These are phyloP conservation scores for Candida yuanshanica DNA, from an alignment of 805 yeast species.

Conservation along the genomic window DNA sequence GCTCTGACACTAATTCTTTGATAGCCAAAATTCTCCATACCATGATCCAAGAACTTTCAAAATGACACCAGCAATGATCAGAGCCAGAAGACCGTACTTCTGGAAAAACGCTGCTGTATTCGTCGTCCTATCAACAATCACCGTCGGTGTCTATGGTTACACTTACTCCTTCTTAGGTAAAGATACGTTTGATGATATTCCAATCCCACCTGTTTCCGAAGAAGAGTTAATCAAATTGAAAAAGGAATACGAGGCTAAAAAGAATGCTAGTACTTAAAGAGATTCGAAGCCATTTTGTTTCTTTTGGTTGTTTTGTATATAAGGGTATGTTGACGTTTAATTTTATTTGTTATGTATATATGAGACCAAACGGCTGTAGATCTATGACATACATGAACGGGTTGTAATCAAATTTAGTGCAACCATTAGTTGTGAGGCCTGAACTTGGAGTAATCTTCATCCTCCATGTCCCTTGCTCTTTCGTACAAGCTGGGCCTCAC, in stretches of 20 bases:
- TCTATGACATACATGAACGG: background rate
- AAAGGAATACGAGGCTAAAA: slow-evolving; percentile 57
- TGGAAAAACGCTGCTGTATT: slow-evolving; percentile 67
- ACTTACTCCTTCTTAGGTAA: slow-evolving; percentile 61
- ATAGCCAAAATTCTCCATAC: slow-evolving; percentile 36
- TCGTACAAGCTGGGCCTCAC: slow-evolving; percentile 18
- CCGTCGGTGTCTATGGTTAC: slow-evolving; percentile 58
- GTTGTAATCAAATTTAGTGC: background rate
- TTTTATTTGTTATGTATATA: background rate
- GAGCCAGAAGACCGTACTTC: slow-evolving; percentile 87
- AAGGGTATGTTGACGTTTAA: too few species aligned
- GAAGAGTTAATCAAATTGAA: slow-evolving; percentile 67
- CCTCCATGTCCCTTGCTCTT: slow-evolving; percentile 21
- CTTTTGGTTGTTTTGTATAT: too few species aligned
- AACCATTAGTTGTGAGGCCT: background rate
- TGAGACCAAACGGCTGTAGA: too few species aligned
- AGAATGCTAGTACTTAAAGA: slow-evolving; percentile 13
- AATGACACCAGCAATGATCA: slow-evolving; percentile 89
- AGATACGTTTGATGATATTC: slow-evolving; percentile 88
- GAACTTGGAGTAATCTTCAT: slow-evolving; percentile 18
- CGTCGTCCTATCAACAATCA: slow-evolving; percentile 51
- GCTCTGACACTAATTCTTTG: background rate
- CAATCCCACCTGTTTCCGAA: slow-evolving; percentile 87
- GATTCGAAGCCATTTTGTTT: too few species aligned
- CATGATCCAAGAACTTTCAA: slow-evolving; percentile 67